Conservation (phyloP, 2,329 filamentous ascomycete species). For the Nannizziopsis arthrosporioides region DNA sequence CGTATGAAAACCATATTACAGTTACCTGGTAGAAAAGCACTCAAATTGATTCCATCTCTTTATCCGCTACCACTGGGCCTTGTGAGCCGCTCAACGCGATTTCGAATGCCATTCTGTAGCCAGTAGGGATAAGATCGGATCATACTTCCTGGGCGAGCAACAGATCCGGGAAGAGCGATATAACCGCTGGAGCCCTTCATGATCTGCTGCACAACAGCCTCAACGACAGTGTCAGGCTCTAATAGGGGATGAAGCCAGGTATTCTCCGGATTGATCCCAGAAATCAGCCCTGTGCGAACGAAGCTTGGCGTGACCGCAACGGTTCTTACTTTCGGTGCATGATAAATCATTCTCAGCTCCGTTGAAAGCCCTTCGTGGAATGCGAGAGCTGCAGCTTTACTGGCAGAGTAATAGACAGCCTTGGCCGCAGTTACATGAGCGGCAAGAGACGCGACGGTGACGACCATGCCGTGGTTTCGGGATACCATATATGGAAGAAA, state of each 20-base stretch:
- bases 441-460: conserved; percentile 56
- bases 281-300: conserved; percentile 50
- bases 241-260: conserved; percentile 45
- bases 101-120: conserved; percentile 46
- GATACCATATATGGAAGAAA: conserved; percentile 56
- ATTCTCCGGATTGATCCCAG: conserved; percentile 42
- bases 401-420: conserved; percentile 56
- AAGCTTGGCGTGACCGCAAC: conserved; percentile 55
- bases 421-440: conserved; percentile 49
- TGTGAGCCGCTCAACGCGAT: conserved; percentile 24
- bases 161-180: conserved; percentile 43
- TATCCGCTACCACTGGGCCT: background rate
- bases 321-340: conserved; percentile 52
- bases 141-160: conserved; percentile 33
- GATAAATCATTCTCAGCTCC: conserved; percentile 49
- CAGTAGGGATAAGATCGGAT: conserved; percentile 49
- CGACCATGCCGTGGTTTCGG: conserved; percentile 58
- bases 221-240: conserved; percentile 52
- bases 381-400: conserved; percentile 53
- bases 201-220: conserved; percentile 51
- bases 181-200: conserved; percentile 47
- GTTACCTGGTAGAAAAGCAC: too few species aligned
- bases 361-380: conserved; percentile 56
- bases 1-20: too few species aligned
- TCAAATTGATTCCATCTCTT: background rate